Evolutionary conservation across 2,329 filamentous ascomycete species (phyloP).

Genomic region (Aspergillus puulaauensis): DNA sequence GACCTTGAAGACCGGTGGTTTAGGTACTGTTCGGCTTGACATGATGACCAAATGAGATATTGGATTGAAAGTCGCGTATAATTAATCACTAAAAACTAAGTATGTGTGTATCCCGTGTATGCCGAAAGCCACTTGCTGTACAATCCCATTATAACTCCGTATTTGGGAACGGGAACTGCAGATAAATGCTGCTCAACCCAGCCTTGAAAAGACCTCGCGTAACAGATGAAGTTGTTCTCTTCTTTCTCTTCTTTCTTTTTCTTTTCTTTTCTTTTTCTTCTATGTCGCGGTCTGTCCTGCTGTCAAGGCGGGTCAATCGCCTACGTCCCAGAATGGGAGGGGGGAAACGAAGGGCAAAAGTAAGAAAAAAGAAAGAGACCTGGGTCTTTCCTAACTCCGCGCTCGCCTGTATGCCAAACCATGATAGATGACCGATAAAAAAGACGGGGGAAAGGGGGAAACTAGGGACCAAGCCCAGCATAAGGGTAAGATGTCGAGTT

Average conservation of each 20-base stretch:
- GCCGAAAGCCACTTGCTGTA: slow-evolving; percentile 12
- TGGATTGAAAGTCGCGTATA: neutral
- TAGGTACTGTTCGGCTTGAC: neutral
- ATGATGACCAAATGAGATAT: neutral
- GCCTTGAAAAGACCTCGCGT: slow-evolving; percentile 6
- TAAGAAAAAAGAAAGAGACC: slow-evolving; percentile 7
- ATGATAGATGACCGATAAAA: slow-evolving; percentile 18
- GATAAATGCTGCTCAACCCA: slow-evolving; percentile 8
- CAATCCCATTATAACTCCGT: slow-evolving; percentile 10
- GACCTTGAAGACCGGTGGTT: neutral
- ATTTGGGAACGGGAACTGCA: neutral
- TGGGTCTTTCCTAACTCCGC: slow-evolving; percentile 15
- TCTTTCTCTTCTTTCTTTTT: neutral
- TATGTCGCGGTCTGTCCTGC: slow-evolving; percentile 7
- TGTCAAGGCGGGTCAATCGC: slow-evolving; percentile 15
- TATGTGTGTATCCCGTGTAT: slow-evolving; percentile 1
- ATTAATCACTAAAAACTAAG: slow-evolving; percentile 4
- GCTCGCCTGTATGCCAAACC: slow-evolving; percentile 21
- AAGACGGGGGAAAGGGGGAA: slow-evolving; percentile 6
- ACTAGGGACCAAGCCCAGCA: slow-evolving; percentile 10
- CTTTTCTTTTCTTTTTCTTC: slow-evolving; percentile 1
- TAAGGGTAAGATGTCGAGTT: slow-evolving; percentile 7
- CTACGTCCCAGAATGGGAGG: slow-evolving; percentile 14
- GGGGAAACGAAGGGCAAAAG: too few species aligned
- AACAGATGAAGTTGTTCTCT: neutral